Evolutionary conservation across 2,329 filamentous ascomycete genomes (phyloP).

Genomic region (Nakataea oryzae): DNA sequence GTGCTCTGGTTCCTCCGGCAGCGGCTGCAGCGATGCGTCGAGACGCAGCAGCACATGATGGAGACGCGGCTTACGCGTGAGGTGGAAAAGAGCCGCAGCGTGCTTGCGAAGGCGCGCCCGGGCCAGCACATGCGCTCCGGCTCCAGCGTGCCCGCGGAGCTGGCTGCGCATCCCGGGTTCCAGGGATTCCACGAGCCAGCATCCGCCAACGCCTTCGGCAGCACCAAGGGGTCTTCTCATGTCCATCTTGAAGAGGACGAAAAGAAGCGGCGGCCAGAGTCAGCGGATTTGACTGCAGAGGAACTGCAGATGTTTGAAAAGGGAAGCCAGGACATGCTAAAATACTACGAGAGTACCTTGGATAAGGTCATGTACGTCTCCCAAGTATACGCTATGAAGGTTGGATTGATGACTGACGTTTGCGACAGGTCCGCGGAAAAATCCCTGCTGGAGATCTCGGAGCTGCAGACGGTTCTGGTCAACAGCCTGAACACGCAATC

Average conservation of each 20-base stretch:
- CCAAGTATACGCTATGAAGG: background rate
- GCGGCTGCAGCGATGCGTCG: conserved; percentile 64
- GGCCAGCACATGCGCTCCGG: background rate
- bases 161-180: background rate
- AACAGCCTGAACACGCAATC: conserved; percentile 77
- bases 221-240: background rate
- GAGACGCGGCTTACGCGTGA: conserved; percentile 76
- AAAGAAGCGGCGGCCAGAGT: conserved; percentile 13
- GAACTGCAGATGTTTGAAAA: conserved; percentile 89
- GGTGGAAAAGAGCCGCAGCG: conserved; percentile 80
- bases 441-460: conserved; percentile 84
- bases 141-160: background rate
- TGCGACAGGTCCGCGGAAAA: conserved; percentile 67
- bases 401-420: background rate
- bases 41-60: conserved; percentile 84
- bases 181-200: background rate
- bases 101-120: conserved; percentile 58
- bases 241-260: conserved; percentile 8
- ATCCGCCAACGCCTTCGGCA: background rate
- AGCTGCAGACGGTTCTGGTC: conserved; percentile 81
- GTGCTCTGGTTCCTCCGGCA: conserved; percentile 75
- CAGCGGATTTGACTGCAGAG: conserved; percentile 61
- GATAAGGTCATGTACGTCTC: conserved; percentile 77
- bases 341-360: conserved; percentile 87
- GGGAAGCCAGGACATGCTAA: conserved; percentile 86